phyloP scores from a whole-genome alignment of 139 green algal species.

The Chlorella sp. region DNA sequence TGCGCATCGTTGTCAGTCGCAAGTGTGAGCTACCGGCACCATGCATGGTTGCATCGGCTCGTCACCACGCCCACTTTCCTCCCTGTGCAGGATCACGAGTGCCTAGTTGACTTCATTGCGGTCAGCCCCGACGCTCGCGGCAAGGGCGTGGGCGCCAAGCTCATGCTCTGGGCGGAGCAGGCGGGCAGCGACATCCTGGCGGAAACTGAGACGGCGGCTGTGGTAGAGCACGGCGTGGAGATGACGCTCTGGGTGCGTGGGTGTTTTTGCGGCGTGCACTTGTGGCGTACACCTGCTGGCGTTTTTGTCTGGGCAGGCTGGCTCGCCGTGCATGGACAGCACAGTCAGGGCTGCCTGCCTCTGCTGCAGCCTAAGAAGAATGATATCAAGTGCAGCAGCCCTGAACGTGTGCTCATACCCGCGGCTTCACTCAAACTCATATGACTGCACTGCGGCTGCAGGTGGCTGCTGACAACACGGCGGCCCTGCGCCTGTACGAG shows the following conservation, averaged over 20 bases:
- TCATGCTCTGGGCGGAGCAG: conserved; percentile 44
- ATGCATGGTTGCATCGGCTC: not conserved
- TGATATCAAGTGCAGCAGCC: not conserved
- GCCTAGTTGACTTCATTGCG: conserved; percentile 49
- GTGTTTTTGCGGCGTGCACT: too few relatives aligned
- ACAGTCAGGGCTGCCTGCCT: not conserved
- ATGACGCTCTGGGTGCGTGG: conserved; percentile 47
- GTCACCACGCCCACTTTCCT: not conserved
- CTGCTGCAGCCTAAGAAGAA: not conserved
- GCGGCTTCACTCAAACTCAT: not conserved
- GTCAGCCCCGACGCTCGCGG: conserved; percentile 37
- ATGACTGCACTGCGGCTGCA: not conserved
- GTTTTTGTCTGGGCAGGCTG: not conserved
- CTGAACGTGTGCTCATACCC: not conserved
- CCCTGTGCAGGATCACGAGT: conserved; percentile 41
- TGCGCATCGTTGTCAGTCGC: not conserved
- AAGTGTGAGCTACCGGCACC: not conserved
- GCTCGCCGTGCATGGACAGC: not conserved
- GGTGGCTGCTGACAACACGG: conserved; percentile 45
- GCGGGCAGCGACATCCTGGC: conserved; percentile 17
- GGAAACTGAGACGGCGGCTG: not conserved
- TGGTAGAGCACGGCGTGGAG: conserved; percentile 15
- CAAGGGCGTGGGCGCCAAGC: conserved; percentile 40
- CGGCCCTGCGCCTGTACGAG: conserved; percentile 32
- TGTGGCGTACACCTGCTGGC: not conserved